Evolutionary conservation across 208 protist genomes (phyloP).

Genomic region (Leishmania mexicana): DNA sequence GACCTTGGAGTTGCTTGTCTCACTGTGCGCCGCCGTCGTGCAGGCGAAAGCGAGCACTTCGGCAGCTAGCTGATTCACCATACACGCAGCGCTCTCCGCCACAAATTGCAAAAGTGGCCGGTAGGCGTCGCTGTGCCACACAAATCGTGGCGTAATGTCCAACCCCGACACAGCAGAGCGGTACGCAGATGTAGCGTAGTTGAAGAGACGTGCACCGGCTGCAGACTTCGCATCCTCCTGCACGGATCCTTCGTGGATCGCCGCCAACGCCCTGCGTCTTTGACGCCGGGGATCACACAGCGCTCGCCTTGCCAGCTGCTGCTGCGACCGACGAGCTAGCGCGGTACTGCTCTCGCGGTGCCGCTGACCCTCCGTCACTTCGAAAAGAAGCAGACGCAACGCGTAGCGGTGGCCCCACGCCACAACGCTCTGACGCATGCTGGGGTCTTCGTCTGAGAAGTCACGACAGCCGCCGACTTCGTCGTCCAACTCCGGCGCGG

Average conservation of each 20-base stretch:
- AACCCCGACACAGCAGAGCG: background rate
- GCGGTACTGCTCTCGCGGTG: conserved; percentile 2
- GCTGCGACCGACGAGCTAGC: background rate
- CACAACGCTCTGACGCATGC: conserved; percentile 9
- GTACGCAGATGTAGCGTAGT: background rate
- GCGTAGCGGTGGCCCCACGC: conserved; percentile 27
- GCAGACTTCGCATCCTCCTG: background rate
- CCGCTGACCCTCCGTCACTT: conserved; percentile 16
- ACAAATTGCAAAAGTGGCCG: background rate
- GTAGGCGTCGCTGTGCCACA: conserved; percentile 17
- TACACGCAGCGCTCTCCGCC: background rate
- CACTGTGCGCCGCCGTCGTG: background rate
- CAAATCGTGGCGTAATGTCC: background rate
- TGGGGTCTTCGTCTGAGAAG: background rate
- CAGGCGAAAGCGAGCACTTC: conserved; percentile 1
- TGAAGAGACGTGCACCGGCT: background rate
- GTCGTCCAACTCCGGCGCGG: background rate
- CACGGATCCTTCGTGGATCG: background rate
- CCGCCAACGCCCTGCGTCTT: background rate
- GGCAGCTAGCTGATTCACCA: background rate
- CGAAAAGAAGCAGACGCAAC: conserved; percentile 21
- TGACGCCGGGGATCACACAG: background rate
- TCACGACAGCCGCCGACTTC: background rate
- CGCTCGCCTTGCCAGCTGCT: background rate
- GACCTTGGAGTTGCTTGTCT: background rate